Conservation (phyloP, 2,329 filamentous ascomycete species). For the Colletotrichum trifolii region DNA sequence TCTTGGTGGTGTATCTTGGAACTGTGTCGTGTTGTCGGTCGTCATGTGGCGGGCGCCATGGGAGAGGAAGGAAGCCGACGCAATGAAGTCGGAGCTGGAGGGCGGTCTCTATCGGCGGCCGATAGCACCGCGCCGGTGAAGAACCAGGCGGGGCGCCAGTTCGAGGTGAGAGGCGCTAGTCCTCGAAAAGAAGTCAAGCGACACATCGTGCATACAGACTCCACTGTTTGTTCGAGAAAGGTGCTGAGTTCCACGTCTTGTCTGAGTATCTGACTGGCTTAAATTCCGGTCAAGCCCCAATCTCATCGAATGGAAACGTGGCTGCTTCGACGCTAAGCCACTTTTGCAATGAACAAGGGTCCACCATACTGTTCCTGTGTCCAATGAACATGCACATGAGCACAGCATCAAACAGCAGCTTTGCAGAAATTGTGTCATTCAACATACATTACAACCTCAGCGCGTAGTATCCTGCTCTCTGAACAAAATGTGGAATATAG, state of each 20-base stretch:
- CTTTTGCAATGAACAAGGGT: background rate
- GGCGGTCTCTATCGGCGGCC: constrained; percentile 7
- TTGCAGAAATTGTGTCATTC: background rate
- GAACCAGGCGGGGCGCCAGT: background rate
- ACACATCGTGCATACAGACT: constrained; percentile 34
- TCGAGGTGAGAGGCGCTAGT: constrained; percentile 39
- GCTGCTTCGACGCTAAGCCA: constrained; percentile 3
- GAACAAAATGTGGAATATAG: too few species aligned
- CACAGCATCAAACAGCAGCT: constrained; percentile 1
- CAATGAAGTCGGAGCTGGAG: constrained; percentile 12
- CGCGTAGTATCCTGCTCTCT: too few species aligned
- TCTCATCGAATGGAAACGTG: too few species aligned
- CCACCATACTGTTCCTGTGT: too few species aligned
- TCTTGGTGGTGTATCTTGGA: too few species aligned
- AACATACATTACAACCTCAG: too few species aligned
- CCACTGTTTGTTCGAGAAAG: constrained; percentile 1
- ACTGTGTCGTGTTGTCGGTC: constrained; percentile 11
- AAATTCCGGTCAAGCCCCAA: background rate
- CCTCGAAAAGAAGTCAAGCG: constrained; percentile 46
- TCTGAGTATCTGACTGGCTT: background rate
- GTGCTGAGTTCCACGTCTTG: background rate
- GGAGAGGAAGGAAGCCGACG: background rate
- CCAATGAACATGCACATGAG: background rate
- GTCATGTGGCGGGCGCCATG: constrained; percentile 32
- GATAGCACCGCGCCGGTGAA: constrained; percentile 12